Conservation (phyloP, 225 moss, liverwort and hornwort species). For the Asterella californica region DNA sequence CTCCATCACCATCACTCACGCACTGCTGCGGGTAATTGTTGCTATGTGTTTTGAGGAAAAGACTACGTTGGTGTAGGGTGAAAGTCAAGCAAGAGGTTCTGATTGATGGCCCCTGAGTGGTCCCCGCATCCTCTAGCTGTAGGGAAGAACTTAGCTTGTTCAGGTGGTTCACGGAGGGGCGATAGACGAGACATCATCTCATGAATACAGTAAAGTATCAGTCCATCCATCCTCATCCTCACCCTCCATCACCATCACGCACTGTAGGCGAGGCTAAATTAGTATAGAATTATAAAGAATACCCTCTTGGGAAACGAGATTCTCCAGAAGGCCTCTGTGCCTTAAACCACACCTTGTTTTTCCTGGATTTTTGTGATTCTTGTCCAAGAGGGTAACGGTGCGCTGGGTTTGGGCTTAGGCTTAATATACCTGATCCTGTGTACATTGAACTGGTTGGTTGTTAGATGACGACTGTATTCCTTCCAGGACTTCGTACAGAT, state of each 20-base stretch:
- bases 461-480: neutral
- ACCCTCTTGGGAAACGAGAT: neutral
- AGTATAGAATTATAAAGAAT: neutral
- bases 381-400: neutral
- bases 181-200: neutral
- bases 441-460: neutral
- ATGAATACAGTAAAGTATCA: neutral
- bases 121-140: neutral
- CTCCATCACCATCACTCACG: neutral
- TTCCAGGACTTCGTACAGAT: neutral
- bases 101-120: neutral
- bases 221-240: neutral
- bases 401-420: neutral
- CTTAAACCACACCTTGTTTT: neutral
- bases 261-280: neutral
- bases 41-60: neutral
- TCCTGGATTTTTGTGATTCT: neutral
- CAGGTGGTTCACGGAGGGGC: neutral
- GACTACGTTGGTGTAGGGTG: neutral
- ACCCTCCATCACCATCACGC: neutral
- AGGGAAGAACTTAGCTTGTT: slow-evolving; percentile 1
- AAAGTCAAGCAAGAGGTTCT: slow-evolving; percentile 8
- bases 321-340: neutral
- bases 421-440: neutral
- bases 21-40: neutral